A percentile compares a stretch with the other conserved stretches of the same genome.
Evolutionary conservation across 495 filamentous ascomycete species (phyloP).

Genomic region (Wilcoxina mikolae): DNA sequence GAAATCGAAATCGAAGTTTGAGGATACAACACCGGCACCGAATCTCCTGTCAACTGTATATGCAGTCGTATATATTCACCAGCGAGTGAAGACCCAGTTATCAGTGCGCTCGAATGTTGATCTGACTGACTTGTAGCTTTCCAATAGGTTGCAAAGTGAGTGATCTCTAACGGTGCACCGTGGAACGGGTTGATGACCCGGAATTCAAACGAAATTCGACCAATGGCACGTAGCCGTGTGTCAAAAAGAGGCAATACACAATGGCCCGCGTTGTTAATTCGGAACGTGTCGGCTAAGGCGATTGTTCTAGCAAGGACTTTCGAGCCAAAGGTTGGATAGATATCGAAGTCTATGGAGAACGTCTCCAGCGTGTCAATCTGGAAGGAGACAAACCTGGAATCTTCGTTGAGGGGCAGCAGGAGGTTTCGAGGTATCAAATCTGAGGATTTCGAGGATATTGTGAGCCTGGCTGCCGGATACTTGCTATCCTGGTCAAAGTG

Average conservation of each 20-base stretch:
- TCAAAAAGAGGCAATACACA: conserved; percentile 85
- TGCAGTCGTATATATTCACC: conserved; percentile 86
- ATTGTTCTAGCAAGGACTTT: conserved; percentile 94
- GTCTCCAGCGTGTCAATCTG: conserved; percentile 85
- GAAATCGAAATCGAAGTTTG: conserved; percentile 62
- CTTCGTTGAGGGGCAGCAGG: conserved; percentile 88
- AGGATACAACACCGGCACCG: conserved; percentile 72
- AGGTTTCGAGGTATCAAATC: conserved; percentile 93
- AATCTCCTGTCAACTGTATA: conserved; percentile 78
- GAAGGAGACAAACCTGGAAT: conserved; percentile 80
- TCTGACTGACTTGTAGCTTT: conserved; percentile 89
- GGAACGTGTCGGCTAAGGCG: conserved; percentile 75
- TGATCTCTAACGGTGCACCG: conserved; percentile 87
- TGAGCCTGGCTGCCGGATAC: conserved; percentile 85
- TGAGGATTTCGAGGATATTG: conserved; percentile 88
- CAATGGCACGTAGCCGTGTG: conserved; percentile 80
- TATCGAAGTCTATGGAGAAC: conserved; percentile 91
- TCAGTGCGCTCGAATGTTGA: conserved; percentile 63
- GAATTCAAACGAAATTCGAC: conserved; percentile 81
- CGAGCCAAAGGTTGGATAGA: conserved; percentile 92
- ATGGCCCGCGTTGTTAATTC: conserved; percentile 50
- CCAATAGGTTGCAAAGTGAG: conserved; percentile 97
- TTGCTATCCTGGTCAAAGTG: conserved; percentile 88
- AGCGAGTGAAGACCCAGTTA: conserved; percentile 87
- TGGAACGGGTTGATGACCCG: conserved; percentile 94